Evolutionary conservation across 148 eudicot genomes (phyloP), one percentile per base, ranked within the genome.

Genomic region (Persicaria tinctoria): DNA sequence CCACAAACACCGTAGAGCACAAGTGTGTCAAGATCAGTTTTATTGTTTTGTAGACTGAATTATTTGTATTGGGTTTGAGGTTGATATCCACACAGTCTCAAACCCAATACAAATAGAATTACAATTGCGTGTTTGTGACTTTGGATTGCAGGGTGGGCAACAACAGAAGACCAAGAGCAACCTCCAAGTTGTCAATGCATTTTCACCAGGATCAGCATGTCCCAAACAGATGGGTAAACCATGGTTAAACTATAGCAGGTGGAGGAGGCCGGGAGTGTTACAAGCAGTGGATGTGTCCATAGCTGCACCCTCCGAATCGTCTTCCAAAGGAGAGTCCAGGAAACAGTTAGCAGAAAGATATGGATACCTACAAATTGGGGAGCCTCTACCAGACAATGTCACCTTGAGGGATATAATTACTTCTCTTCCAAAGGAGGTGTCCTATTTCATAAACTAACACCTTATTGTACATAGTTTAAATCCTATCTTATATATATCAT

Each of bases 351-450:
- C 85, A 56, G 86, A 91, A 74, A 87, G 76, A 62, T 94, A 91
- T 80, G 98, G 97, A 48, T 94, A 91, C 75, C 86, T 86, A 77
- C 88, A 94, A 83, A 94, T 91, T 69, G 96, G 90, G 38, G 93
- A 90, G 79, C 90, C 91, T 46, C 93, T 94, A 63, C 93, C 97
- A n/a, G 97, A 87, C 8, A 82, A 85, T 78, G 82, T 94, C 51
- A 91, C 93, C 6, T 62, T 94, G 81, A 88, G 86, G 78, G 89
- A 91, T 80, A 83, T 94, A 49, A 59, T 90, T 68, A 85, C 83
- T 17, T 84, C 93, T 17, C 88, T 94, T 64, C 98, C 98, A 5
- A 91, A 83, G 78, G 78, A 87, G 93, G 98, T 89, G 80, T 53
- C 75, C 56, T 48, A 32, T 1, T 32, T 32, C 41, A 32, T 32